A percentile compares a stretch with the other conserved stretches of the same genome.
These are phyloP conservation scores for Ganoderma boninense DNA, from an alignment of 1,284 basidiomycete species.

Conservation along the genomic window DNA sequence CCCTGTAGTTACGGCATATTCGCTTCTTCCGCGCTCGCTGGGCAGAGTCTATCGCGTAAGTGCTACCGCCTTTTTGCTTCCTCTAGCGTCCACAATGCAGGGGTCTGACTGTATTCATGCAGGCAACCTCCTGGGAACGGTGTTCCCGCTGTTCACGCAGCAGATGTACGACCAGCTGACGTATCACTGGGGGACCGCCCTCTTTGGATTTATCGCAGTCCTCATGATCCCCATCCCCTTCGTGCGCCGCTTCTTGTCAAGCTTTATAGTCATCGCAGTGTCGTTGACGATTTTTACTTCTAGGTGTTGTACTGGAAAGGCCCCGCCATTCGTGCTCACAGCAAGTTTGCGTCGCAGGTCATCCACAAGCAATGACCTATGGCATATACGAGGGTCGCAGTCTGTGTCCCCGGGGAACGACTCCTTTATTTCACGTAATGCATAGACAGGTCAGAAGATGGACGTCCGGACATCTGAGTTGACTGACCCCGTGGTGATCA, in stretches of 20 bases:
- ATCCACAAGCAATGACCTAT: slow-evolving; percentile 28
- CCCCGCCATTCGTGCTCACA: slow-evolving; percentile 64
- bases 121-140: slow-evolving; percentile 67
- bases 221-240: slow-evolving; percentile 74
- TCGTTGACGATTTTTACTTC: not conserved
- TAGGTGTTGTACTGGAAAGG: slow-evolving; percentile 71
- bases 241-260: slow-evolving; percentile 47
- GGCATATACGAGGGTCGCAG: not conserved
- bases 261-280: not conserved
- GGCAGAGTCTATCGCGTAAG: slow-evolving; percentile 76
- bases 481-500: no score
- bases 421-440: no score
- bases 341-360: slow-evolving; percentile 59
- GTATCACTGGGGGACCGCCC: slow-evolving; percentile 76
- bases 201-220: slow-evolving; percentile 70
- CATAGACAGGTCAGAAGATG: no score
- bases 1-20: slow-evolving; percentile 69
- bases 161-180: slow-evolving; percentile 68
- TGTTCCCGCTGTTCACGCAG: slow-evolving; percentile 71
- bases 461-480: no score
- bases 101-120: not conserved
- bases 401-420: no score
- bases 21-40: slow-evolving; percentile 81
- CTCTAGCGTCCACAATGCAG: not conserved
- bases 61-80: slow-evolving; percentile 15